Percentiles rank a stretch among this genome's conserved stretches.
Conservation (phyloP, 2,329 filamentous ascomycete genomes). For the Penicillium paneum region DNA sequence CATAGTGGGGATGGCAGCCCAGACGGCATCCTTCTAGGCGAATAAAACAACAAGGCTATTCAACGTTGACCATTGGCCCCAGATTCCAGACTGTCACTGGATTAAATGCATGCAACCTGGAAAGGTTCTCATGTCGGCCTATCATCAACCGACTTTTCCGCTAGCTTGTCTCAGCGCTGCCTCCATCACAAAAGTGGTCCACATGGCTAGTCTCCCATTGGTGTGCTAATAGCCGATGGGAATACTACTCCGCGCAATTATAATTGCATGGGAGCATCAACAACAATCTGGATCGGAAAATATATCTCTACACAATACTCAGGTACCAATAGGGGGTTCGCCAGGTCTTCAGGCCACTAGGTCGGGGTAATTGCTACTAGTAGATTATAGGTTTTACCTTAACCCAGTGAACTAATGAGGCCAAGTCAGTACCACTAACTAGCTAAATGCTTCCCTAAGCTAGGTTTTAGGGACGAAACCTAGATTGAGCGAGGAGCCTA, state of each 20-base stretch:
- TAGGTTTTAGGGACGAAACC: too few species aligned
- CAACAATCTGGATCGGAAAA: not conserved
- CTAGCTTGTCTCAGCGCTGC: not conserved
- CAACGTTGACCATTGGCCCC: not conserved
- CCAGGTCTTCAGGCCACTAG: too few species aligned
- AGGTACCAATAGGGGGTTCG: not conserved
- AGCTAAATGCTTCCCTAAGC: too few species aligned
- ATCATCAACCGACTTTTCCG: not conserved
- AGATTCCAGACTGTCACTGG: not conserved
- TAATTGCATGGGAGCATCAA: not conserved
- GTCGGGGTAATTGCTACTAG: too few species aligned
- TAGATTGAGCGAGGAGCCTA: too few species aligned
- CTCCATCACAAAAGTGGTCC: not conserved
- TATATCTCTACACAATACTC: not conserved
- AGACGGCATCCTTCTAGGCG: not conserved
- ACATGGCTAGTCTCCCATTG: not conserved
- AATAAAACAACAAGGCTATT: not conserved
- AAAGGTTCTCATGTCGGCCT: constrained; percentile 2
- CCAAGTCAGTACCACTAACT: too few species aligned
- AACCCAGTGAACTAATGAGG: too few species aligned
- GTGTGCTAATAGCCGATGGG: not conserved
- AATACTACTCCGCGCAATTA: not conserved
- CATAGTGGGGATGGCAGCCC: constrained; percentile 1
- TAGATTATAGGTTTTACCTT: too few species aligned
- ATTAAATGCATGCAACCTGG: not conserved